Evolutionary conservation across 2,329 filamentous ascomycete species (phyloP).

Genomic region (Didymella segeticola): DNA sequence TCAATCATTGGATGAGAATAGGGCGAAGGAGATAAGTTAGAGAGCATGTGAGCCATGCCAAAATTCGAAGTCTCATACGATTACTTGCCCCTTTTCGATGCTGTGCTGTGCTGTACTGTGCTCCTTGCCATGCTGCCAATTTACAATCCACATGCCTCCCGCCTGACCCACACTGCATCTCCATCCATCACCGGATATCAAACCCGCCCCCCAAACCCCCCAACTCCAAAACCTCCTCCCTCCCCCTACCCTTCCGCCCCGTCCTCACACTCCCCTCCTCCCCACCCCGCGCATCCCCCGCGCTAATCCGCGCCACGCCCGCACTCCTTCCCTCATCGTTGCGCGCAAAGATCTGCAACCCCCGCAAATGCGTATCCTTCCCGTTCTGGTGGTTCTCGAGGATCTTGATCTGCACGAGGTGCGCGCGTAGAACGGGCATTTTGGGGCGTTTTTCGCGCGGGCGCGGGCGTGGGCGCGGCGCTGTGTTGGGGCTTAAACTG

Average conservation of each 20-base stretch:
- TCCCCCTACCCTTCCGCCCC: conserved; percentile 8
- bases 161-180: not conserved
- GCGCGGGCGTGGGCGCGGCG: not conserved
- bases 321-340: conserved; percentile 40
- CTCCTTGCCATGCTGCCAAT: not conserved
- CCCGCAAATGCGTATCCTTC: conserved; percentile 96
- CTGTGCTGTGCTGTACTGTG: not conserved
- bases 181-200: conserved; percentile 7
- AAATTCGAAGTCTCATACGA: not conserved
- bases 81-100: not conserved
- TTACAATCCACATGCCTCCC: not conserved
- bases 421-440: conserved; percentile 80
- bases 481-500: conserved; percentile 23
- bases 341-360: conserved; percentile 80
- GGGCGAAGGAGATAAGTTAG: not conserved
- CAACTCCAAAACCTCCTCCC: conserved; percentile 23
- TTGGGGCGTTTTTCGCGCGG: conserved; percentile 62
- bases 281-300: conserved; percentile 9
- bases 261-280: conserved; percentile 20
- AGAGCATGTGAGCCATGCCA: not conserved
- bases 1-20: not conserved
- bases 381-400: conserved; percentile 98
- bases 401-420: conserved; percentile 87
- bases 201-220: conserved; percentile 1
- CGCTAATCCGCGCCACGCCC: conserved; percentile 15